Evolutionary conservation across 306 rosid genomes (phyloP).

Genomic region (Canavalia gladiata): DNA sequence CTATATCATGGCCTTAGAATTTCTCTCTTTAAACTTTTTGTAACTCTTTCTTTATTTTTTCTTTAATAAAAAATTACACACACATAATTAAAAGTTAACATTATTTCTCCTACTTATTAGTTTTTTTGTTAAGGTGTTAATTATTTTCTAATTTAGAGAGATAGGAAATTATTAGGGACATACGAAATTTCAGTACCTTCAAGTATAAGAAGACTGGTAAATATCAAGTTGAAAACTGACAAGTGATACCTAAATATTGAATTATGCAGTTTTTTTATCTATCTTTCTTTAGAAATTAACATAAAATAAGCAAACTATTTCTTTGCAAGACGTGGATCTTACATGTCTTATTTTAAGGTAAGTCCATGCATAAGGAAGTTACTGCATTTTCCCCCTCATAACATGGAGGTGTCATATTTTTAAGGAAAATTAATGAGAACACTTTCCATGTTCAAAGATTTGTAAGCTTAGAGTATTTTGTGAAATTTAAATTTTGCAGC

Average conservation of each 20-base stretch:
- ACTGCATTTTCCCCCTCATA: neutral
- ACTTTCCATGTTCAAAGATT: neutral
- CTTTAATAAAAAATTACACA: neutral
- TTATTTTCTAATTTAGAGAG: neutral
- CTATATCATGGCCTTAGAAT: no score
- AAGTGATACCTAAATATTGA: no score
- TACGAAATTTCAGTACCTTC: neutral
- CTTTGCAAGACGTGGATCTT: neutral
- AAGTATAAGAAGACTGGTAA: neutral
- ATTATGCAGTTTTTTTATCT: no score
- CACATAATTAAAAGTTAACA: neutral
- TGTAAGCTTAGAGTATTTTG: neutral
- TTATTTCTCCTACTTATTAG: neutral
- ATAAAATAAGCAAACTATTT: neutral
- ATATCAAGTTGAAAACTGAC: no score
- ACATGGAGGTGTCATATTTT: neutral
- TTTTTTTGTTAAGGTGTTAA: neutral
- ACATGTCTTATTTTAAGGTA: no score
- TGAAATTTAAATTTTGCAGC: constrained; percentile 38
- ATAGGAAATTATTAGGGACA: neutral
- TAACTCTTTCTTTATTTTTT: neutral
- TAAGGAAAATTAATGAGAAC: neutral
- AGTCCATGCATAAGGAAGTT: neutral
- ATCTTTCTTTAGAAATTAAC: neutral
- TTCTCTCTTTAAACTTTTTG: no score